Base-by-base conservation (phyloP, 441 rosid genomes). In the Theobroma grandiflorum region DNA sequence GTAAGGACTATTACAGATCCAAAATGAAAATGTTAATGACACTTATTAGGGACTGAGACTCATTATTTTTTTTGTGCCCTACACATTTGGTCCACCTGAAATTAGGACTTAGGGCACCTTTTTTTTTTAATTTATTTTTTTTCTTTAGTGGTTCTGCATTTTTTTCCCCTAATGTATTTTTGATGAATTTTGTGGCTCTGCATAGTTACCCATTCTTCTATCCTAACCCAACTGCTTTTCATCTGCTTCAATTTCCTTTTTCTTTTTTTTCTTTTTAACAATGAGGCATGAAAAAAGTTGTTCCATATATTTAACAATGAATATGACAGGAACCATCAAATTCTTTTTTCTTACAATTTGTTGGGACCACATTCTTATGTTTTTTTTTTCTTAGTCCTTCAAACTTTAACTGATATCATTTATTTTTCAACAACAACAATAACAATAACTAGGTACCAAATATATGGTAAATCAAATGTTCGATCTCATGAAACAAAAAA, bases 81-180 rank as follows among this genome's bases (percentile, higher is more conserved):
- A 22, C 53, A 22, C 37, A 49, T 50, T 50, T 71, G 42, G 74
- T 15, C 52, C 35, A 67, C 72, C 52, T 20, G 20, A 67, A 67
- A n/a, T 42, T 67, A 67, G 14, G 52, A 57, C 22, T 64, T 50
- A 47, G 31, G 81, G 43, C 8, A 80, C 75, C 79, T 16, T 68
- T 63, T 8, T 14, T 14, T 62, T 62, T 52, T 8, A 45, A 20
- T 58, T 47, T 71, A 6, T 11, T 43, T 18, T 45, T 63, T 63
- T 8, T 40, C 7, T 6, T n/a, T 10, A 0, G 14, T 67, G 18
- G 47, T 65, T 40, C 40, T 33, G 9, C 22, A 35, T 5, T 37
- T 8, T 18, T 66, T 66, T 26, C 31, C 31, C 1, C 31, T 26
- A 26, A 26, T 26, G 1, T 26, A 26, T 26, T 26, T 7, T 64